phyloP scores from a whole-genome alignment of 257 asterid species.

The Fraxinus excelsior region DNA sequence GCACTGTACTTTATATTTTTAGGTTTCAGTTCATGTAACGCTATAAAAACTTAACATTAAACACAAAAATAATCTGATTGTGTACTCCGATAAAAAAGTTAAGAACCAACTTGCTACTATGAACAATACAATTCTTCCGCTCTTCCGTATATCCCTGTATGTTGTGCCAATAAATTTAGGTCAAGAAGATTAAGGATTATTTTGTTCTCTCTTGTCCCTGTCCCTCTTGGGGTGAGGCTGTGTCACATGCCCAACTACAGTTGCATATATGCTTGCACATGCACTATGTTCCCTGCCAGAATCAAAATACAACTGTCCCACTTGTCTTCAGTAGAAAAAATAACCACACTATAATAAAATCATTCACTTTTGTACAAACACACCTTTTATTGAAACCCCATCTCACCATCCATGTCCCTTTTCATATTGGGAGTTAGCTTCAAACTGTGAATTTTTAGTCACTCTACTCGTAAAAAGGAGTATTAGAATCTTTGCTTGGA shows the following conservation, averaged over 20 bases:
- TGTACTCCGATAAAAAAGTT: no score
- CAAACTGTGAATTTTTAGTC: background rate
- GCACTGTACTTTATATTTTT: background rate
- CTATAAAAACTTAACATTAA: background rate
- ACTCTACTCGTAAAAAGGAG: background rate
- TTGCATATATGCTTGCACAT: slow-evolving; percentile 10
- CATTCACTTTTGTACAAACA: slow-evolving; percentile 10
- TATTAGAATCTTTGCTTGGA: background rate
- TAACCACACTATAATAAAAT: slow-evolving; percentile 26
- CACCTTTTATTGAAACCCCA: slow-evolving; percentile 2
- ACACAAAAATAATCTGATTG: background rate
- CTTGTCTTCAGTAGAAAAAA: slow-evolving; percentile 47
- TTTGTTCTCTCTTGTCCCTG: slow-evolving; percentile 28
- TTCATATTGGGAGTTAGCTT: slow-evolving; percentile 25
- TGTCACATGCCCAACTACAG: slow-evolving; percentile 54
- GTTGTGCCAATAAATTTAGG: background rate
- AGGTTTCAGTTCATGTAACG: background rate
- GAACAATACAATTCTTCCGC: background rate
- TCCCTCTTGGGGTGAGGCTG: slow-evolving; percentile 33
- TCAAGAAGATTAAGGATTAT: background rate
- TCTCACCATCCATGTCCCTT: slow-evolving; percentile 35
- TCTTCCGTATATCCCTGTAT: background rate
- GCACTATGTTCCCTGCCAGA: slow-evolving; percentile 3
- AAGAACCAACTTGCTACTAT: background rate
- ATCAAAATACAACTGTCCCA: slow-evolving; percentile 62